Base-by-base conservation (phyloP, 495 filamentous ascomycete species). In the Trichodelitschia bisporula region DNA sequence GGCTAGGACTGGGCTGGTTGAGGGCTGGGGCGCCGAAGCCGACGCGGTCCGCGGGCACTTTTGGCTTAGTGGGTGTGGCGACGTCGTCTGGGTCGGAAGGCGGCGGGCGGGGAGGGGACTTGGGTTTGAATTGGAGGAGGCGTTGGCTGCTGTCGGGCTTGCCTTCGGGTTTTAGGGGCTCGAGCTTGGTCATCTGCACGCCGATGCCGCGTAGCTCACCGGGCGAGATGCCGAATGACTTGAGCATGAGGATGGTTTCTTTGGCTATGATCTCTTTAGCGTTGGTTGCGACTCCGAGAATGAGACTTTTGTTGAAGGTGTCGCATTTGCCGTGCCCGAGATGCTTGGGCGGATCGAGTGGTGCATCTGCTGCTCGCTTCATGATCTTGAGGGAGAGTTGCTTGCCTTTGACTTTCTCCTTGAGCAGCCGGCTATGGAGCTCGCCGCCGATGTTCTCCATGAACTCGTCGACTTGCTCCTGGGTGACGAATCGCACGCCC, bases 241-340 rank as follows among this genome's bases (percentile, higher is more conserved):
- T 66, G 29, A 95, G 51, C 41, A 95, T 79, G 0, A 72, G 67
- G 12, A 93, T 57, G 0, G 79, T 72, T 42, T 92, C 79, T 44
- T 72, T 78, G 1, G 63, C 68, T 26, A 95, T 57, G 10, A 67
- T 42, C 14, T 74, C 68, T 13, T 61, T 49, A 25, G 62, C 59
- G 44, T 82, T 75, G 0, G 86, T 91, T 13, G 83, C 64, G 12
- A 86, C 67, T 1, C 82, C 79, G 28, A 97, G 69, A 3, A 62
- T 50, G 3, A 73, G 49, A 35, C 82, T 91, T 46, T 83, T 92
- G 50, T 77, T 91, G 53, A 75, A 83, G 0, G 65, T 73, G 44
- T 95, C 89, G 43, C 84, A 93, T 55, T 86, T 83, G 0, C 86
- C 86, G 50, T 92, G 83, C 0, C 86, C 86, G 2, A 97, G 61